Conservation (phyloP, 306 rosid genomes). For the Malus fusca region DNA sequence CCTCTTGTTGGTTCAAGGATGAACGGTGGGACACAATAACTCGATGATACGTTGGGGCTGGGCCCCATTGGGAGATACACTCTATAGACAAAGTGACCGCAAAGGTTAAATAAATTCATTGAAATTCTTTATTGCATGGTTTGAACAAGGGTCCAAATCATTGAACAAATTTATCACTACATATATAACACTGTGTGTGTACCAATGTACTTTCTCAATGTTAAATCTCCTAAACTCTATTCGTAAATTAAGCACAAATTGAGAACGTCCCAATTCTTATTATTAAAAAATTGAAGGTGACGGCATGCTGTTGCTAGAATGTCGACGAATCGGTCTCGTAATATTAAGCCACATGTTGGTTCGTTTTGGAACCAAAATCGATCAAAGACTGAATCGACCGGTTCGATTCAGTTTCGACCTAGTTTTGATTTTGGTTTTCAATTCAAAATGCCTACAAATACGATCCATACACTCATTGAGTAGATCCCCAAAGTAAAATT, state of each 20-base stretch:
- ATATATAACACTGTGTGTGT: not conserved
- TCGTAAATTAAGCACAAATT: not conserved
- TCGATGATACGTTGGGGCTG: not conserved
- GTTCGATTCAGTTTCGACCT: no score
- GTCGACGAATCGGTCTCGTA: no score
- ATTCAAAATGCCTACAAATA: no score
- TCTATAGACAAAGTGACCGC: not conserved
- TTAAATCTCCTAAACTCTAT: not conserved
- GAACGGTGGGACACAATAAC: not conserved
- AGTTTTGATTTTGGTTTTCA: no score
- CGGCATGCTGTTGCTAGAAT: no score
- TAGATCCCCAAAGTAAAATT: not conserved
- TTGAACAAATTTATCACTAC: not conserved
- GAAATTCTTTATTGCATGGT: not conserved
- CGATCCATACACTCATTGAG: not conserved
- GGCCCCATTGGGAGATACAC: constrained; percentile 4
- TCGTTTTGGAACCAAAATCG: no score
- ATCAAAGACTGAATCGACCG: no score
- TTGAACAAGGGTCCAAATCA: not conserved
- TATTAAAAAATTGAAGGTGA: no score
- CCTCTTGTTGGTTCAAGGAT: constrained; percentile 17
- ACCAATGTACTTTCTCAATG: not conserved
- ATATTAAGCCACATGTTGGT: no score
- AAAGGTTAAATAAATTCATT: not conserved
- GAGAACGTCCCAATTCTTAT: not conserved